Evolutionary conservation across 768 basidiomycete species (phyloP), one percentile per base, ranked within the genome.

Genomic region (Pleurotus citrinopileatus): DNA sequence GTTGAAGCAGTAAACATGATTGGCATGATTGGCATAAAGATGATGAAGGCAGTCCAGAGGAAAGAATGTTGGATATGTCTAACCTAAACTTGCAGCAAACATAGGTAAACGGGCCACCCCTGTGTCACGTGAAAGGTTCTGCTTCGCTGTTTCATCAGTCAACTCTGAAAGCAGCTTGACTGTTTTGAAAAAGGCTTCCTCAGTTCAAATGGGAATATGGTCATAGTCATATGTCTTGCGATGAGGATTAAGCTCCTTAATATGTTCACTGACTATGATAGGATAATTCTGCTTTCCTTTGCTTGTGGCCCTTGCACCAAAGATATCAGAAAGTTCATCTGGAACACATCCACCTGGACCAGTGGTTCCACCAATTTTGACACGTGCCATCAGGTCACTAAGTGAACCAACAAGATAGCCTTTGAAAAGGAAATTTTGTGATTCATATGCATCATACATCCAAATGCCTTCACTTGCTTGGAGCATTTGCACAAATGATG

Each of bases 41-140:
- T 70, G 48, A 59, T 72, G 69, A 47, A 70, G 71, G 13, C 67
- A 68, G 57, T 72, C 67, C 2, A 69, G n/a, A 12, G 69, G 69
- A 45, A 68, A 70, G 40, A 67, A 73, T 2, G 60, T 57, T 6
- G 68, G 70, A 46, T 70, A 66, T 2, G 59, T 12, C 52, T 69
- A 71, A 15, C 65, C 65, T 7, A 45, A 48, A 38, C 64, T 66
- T 22, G 64, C 65, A 20, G 62, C 64, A 57, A 63, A 63, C 13
- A 70, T 54, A 19, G 68, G 66, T 38, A 70, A 51, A 9, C 57
- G 50, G 12, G 61, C 57, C 37, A 72, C 54, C 4, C 68, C 66
- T 25, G 66, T 64, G 13, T 19, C 25, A 42, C 54, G 56, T 0
- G 62, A 63, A 26, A 69, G 68, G 10, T 19, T 44, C n/a, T 50